phyloP scores from a whole-genome alignment of 805 yeast genomes.

The Starmerella stigmatis region DNA sequence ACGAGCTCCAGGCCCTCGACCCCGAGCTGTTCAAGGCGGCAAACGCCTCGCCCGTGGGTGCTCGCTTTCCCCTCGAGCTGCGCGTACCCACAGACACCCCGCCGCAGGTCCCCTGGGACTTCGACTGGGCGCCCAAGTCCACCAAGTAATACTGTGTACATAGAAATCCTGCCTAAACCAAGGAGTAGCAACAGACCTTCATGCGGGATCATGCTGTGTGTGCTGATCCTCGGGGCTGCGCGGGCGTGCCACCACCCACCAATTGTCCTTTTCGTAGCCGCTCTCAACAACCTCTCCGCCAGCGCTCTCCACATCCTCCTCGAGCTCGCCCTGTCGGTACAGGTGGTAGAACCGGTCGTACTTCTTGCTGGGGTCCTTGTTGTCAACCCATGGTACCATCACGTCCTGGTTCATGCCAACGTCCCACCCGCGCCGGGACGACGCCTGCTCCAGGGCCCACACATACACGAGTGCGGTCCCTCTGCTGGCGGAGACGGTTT shows the following conservation, averaged over 20 bases:
- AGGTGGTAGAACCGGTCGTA: slow-evolving; percentile 82
- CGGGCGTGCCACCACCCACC: slow-evolving; percentile 47
- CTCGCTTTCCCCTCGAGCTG: slow-evolving; percentile 70
- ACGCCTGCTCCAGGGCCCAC: slow-evolving; percentile 93
- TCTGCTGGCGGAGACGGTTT: slow-evolving; percentile 40
- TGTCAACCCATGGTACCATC: slow-evolving; percentile 88
- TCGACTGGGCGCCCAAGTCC: slow-evolving; percentile 25
- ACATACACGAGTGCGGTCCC: slow-evolving; percentile 79
- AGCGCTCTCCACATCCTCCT: slow-evolving; percentile 55
- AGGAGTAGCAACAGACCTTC: too few species aligned
- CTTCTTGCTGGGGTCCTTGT: slow-evolving; percentile 40
- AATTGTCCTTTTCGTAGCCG: slow-evolving; percentile 90
- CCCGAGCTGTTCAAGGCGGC: slow-evolving; percentile 55
- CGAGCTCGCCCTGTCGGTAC: slow-evolving; percentile 74
- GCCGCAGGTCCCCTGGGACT: slow-evolving; percentile 69
- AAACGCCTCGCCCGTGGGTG: slow-evolving; percentile 42
- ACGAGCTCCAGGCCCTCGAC: slow-evolving; percentile 39
- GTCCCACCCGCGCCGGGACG: slow-evolving; percentile 79
- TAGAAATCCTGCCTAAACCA: not conserved
- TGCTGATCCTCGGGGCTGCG: too few species aligned
- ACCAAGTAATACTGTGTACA: slow-evolving; percentile 2
- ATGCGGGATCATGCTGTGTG: too few species aligned
- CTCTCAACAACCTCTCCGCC: slow-evolving; percentile 56
- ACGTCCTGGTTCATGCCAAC: slow-evolving; percentile 90
- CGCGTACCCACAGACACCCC: slow-evolving; percentile 87